These are phyloP conservation scores for Alternaria infectoria DNA, from an alignment of 2,329 filamentous ascomycete genomes.

Conservation along the genomic window DNA sequence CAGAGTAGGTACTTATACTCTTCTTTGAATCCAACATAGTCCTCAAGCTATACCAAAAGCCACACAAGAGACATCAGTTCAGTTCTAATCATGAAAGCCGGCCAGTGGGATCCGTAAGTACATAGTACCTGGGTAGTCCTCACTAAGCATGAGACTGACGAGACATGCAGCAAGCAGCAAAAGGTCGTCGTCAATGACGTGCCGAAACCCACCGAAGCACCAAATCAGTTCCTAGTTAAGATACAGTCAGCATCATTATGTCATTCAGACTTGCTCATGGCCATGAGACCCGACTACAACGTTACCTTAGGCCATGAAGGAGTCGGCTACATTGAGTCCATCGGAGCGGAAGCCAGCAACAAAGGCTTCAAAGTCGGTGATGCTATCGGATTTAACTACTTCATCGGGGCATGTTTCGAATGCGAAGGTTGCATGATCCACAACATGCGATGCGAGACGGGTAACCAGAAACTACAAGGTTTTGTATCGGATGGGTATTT, in stretches of 20 bases:
- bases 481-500: conserved; percentile 56
- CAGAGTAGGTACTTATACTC: not conserved
- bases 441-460: conserved; percentile 50
- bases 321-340: conserved; percentile 51
- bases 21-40: not conserved
- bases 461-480: conserved; percentile 51
- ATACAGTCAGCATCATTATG: conserved; percentile 42
- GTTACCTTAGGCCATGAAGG: conserved; percentile 56
- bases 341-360: conserved; percentile 41
- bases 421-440: conserved; percentile 57
- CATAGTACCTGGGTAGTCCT: not conserved
- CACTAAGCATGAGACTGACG: not conserved
- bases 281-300: conserved; percentile 32
- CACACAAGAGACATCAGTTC: not conserved
- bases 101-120: conserved; percentile 12
- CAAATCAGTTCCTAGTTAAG: conserved; percentile 39
- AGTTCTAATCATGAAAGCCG: conserved; percentile 5
- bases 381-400: conserved; percentile 55
- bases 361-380: conserved; percentile 55
- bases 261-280: conserved; percentile 37
- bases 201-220: conserved; percentile 26
- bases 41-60: not conserved
- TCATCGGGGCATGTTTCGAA: conserved; percentile 55
- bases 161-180: conserved; percentile 21
- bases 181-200: conserved; percentile 42